Base-by-base conservation (phyloP, 768 basidiomycete species). In the Boletus rex-veris region DNA sequence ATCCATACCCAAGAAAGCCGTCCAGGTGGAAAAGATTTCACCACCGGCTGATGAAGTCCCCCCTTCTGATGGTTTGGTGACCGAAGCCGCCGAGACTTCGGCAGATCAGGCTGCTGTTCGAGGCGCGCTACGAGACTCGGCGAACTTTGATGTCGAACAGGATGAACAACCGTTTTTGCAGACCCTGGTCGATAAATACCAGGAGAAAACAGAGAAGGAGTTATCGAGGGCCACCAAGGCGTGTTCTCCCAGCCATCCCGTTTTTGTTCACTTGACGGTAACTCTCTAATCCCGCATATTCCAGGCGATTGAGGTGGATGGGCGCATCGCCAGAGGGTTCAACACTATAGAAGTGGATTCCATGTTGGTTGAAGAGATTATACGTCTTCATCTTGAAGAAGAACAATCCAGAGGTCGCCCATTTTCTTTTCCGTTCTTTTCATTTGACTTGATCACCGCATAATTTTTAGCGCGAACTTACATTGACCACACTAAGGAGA, bases 151-250 rank as follows among this genome's bases (percentile, higher is more conserved):
- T 53, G 62, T 66, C 16, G 73, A 74, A 47, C 76, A 74, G 48
- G 73, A 68, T 11, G 80, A 80, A 63, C 81, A 86, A 48, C 77
- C 74, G 53, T 75, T 77, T 30, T 74, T 92, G 47, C 92, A 94
- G 72, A 72, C 69, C 43, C 64, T 92, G 44, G 82, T 96, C 1
- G 92, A 96, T 58, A 86, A 82, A 62, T 74, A 87, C 45, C 92
- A 96, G 63, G 92, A 95, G 18, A 93, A 85, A 65, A 88, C 82
- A 6, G 91, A 96, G 68, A 93, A 85, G 67, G 96, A 97, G 62
- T 82, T 95, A 52, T 70, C 75, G 5, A 79, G 85, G 53, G 73
- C 81, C 10, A 55, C 89, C 58, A 90, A 90, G 84, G 95, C 88
- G 61, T 39, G 64, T 54, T 47, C 24, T 7, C 24, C 16, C 6